Evolutionary conservation across 768 basidiomycete species (phyloP).

Genomic region (Tricholoma furcatifolium): DNA sequence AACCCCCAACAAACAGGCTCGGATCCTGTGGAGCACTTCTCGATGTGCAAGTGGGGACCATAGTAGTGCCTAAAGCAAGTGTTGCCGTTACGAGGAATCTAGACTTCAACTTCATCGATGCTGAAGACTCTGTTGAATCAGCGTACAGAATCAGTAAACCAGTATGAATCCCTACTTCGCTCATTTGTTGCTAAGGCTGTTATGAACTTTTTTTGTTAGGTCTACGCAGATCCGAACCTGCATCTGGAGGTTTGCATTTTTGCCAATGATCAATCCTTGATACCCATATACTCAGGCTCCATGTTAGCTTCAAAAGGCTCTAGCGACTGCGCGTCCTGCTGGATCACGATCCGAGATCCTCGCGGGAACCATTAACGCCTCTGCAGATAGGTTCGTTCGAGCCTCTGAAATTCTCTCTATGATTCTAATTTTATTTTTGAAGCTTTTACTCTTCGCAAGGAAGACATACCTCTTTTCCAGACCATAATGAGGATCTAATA

Average conservation of each 20-base stretch:
- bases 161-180: conserved; percentile 30
- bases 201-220: conserved; percentile 38
- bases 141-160: conserved; percentile 71
- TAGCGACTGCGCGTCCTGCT: conserved; percentile 44
- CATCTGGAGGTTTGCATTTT: conserved; percentile 43
- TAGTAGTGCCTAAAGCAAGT: conserved; percentile 69
- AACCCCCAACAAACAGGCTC: conserved; percentile 42
- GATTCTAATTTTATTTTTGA: not conserved
- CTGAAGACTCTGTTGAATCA: conserved; percentile 35
- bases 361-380: conserved; percentile 62
- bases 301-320: conserved; percentile 44
- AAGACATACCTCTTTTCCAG: conserved; percentile 76
- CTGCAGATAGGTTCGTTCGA: conserved; percentile 67
- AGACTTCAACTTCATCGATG: conserved; percentile 68
- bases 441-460: conserved; percentile 91
- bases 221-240: conserved; percentile 56
- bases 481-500: conserved; percentile 67
- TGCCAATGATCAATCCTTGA: conserved; percentile 2
- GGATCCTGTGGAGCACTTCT: conserved; percentile 78
- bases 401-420: not conserved
- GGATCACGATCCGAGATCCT: conserved; percentile 37
- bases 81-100: conserved; percentile 73
- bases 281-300: conserved; percentile 4
- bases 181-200: no score
- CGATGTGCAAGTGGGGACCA: conserved; percentile 69